Evolutionary conservation across 805 yeast genomes (phyloP), one percentile per base, ranked within the genome.

Genomic region (Lipomyces spencermartinsiae): DNA sequence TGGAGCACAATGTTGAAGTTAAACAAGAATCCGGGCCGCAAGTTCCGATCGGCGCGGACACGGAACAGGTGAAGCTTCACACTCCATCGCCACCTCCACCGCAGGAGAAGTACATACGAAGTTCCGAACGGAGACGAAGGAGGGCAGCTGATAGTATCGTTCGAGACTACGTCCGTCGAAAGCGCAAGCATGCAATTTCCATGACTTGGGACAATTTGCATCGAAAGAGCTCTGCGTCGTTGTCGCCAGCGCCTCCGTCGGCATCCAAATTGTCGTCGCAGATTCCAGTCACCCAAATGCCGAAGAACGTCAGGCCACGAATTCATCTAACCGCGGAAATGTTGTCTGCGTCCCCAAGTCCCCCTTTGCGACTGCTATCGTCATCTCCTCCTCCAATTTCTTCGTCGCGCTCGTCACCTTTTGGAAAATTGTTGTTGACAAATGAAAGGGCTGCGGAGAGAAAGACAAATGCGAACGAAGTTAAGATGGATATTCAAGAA

Each of bases 121-220:
- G 56, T 34, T 31, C 58, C n/a, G 58, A 25, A 33, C 14, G 58
- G 25, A 56, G 58, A 10, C 58, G 58, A 19, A 56, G 37, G 39
- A 29, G 22, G 43, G n/a, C 43, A 25, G 33, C 33, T 35, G 49
- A 31, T 4, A 34, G 8, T 12, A 57, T 57, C 25, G 16, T 57
- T 33, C 59, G 59, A 10, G 59, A 34, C 59, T 57, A 57, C 34
- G 49, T 57, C 33, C 59, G 59, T 22, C 34, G 49, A 22, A 57
- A 35, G 46, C 59, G 59, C 8, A 56, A 33, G 6, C 35, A 22
- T 53, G 19, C 34, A 14, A 5, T 14, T 25, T 53, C 34, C 16
- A 25, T 25, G n/a, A 31, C 56, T 25, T 31, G 14, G 5, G 56
- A 53, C 12, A 53, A 53, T 7, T 1, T 31, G n/a, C 16, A 25